Evolutionary conservation across 2,329 filamentous ascomycete species (phyloP).

Genomic region (Clonostachys rosea): DNA sequence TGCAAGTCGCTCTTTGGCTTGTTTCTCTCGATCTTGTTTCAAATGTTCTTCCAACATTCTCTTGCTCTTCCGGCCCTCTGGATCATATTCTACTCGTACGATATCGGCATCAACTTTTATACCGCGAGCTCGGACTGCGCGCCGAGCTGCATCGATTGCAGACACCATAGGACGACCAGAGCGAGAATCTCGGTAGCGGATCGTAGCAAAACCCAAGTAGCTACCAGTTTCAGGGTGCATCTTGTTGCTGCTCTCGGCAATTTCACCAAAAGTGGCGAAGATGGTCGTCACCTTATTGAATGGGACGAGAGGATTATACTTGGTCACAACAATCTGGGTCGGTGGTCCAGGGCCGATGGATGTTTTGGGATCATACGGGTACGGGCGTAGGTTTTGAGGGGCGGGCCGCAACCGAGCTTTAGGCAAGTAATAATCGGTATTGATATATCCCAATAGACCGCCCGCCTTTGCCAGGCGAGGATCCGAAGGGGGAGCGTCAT

Average conservation of each 20-base stretch:
- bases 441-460: constrained; percentile 62
- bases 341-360: constrained; percentile 87
- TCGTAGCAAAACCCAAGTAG: constrained; percentile 88
- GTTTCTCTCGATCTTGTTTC: constrained; percentile 61
- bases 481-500: constrained; percentile 75
- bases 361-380: constrained; percentile 74
- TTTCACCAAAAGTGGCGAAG: constrained; percentile 80
- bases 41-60: constrained; percentile 73
- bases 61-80: constrained; percentile 78
- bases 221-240: constrained; percentile 93
- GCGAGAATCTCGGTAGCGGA: constrained; percentile 74
- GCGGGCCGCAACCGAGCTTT: constrained; percentile 68
- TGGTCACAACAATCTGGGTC: constrained; percentile 86
- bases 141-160: constrained; percentile 76
- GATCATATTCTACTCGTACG: constrained; percentile 83
- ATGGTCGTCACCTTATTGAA: constrained; percentile 72
- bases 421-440: constrained; percentile 63
- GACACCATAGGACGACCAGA: constrained; percentile 41
- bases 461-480: constrained; percentile 69
- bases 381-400: constrained; percentile 77
- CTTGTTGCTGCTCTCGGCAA: constrained; percentile 87
- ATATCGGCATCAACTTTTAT: constrained; percentile 73
- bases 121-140: constrained; percentile 71
- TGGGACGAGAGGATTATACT: constrained; percentile 87
- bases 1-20: constrained; percentile 29